Conservation (phyloP, 2,329 filamentous ascomycete genomes). For the Shiraia sp. region DNA sequence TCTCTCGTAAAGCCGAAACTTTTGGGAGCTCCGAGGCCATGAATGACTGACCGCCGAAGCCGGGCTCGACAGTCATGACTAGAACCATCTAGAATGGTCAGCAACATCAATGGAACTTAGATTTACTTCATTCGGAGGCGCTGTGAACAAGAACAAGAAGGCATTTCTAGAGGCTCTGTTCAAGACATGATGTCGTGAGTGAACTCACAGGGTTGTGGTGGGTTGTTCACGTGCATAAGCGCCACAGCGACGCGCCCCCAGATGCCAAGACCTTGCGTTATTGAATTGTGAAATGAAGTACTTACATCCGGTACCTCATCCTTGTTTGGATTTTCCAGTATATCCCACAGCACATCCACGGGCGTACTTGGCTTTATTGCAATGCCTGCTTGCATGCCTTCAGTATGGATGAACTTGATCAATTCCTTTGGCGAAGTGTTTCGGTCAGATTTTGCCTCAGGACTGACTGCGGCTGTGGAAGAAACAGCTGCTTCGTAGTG, state of each 20-base stretch:
- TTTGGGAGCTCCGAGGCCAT: conserved; percentile 96
- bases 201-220: too few species aligned
- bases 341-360: conserved; percentile 90
- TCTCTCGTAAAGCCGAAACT: conserved; percentile 78
- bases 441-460: conserved; percentile 67
- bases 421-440: conserved; percentile 83
- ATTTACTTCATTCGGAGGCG: conserved; percentile 1
- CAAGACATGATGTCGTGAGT: too few species aligned
- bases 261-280: too few species aligned
- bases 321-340: conserved; percentile 72
- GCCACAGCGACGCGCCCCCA: conserved; percentile 34
- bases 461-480: conserved; percentile 81
- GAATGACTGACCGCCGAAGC: conserved; percentile 98
- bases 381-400: conserved; percentile 87
- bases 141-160: background rate
- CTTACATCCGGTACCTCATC: conserved; percentile 87
- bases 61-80: conserved; percentile 96
- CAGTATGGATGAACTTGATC: conserved; percentile 86
- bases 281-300: conserved; percentile 24
- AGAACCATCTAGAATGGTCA: conserved; percentile 78
- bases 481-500: conserved; percentile 93
- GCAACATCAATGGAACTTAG: conserved; percentile 1
- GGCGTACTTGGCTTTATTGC: conserved; percentile 92
- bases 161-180: too few species aligned
- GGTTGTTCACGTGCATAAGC: conserved; percentile 37